Conservation (phyloP, 208 protist species). For the Leishmania tarentolae region DNA sequence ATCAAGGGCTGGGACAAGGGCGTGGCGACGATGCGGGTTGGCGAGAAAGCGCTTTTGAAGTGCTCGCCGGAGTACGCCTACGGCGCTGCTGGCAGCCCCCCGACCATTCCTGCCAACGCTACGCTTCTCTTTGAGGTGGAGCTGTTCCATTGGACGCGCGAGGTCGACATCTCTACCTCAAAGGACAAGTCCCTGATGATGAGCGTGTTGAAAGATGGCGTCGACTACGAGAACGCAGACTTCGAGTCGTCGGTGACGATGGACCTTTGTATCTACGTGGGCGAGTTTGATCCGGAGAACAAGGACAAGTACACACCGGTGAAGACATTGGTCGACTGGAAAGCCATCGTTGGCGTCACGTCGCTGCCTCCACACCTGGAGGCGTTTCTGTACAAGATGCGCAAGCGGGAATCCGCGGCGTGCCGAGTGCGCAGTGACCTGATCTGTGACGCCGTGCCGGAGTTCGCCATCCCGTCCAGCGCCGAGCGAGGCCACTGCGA, state of each 20-base stretch:
- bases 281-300: conserved; percentile 44
- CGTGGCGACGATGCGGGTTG: conserved; percentile 88
- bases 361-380: conserved; percentile 72
- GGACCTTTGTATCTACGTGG: conserved; percentile 64
- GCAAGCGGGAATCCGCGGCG: conserved; percentile 64
- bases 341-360: conserved; percentile 63
- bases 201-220: conserved; percentile 60
- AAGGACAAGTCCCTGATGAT: conserved; percentile 88
- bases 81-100: conserved; percentile 73
- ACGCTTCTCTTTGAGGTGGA: conserved; percentile 93
- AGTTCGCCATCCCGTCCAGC: conserved; percentile 58
- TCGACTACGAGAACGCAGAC: conserved; percentile 77
- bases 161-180: conserved; percentile 68
- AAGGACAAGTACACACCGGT: conserved; percentile 42
- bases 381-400: conserved; percentile 70
- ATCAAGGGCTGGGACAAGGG: conserved; percentile 94
- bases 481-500: conserved; percentile 26
- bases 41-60: conserved; percentile 84
- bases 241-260: conserved; percentile 76
- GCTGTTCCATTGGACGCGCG: conserved; percentile 79
- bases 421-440: conserved; percentile 58
- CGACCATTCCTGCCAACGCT: conserved; percentile 84
- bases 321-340: conserved; percentile 51
- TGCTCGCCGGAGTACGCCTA: conserved; percentile 86
- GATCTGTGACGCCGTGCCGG: conserved; percentile 43